A percentile compares a stretch with the other conserved stretches of the same genome.
These are phyloP conservation scores for Hypoxylon sp. DNA, from an alignment of 2,329 filamentous ascomycete species.

Conservation along the genomic window DNA sequence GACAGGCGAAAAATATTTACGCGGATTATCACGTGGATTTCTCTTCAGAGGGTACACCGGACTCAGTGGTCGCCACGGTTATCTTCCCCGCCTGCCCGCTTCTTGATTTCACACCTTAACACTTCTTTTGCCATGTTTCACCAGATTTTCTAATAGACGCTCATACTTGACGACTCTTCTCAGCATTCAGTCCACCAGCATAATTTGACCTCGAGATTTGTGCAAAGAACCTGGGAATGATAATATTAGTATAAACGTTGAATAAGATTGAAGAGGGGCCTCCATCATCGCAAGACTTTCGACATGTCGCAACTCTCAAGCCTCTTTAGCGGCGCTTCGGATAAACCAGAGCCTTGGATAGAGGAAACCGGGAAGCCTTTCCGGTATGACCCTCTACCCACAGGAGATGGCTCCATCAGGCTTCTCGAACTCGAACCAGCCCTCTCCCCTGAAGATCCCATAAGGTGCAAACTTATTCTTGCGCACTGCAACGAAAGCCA, in stretches of 20 bases:
- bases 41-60: not conserved
- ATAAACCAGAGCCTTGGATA: slow-evolving; percentile 27
- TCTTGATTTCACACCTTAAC: not conserved
- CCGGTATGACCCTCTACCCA: slow-evolving; percentile 19
- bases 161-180: not conserved
- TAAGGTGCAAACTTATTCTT: slow-evolving; percentile 35
- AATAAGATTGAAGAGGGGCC: slow-evolving; percentile 2
- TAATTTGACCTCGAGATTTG: not conserved
- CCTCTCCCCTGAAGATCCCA: slow-evolving; percentile 27
- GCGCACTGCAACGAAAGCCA: not conserved
- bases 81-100: not conserved
- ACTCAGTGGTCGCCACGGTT: not conserved
- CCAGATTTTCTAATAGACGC: not conserved
- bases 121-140: not conserved
- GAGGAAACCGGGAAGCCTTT: slow-evolving; percentile 32
- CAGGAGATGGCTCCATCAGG: slow-evolving; percentile 17
- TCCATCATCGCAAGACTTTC: not conserved
- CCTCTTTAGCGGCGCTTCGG: not conserved
- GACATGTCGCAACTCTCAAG: slow-evolving; percentile 16
- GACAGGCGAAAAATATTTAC: not conserved
- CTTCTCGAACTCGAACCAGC: slow-evolving; percentile 36
- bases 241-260: not conserved
- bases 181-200: not conserved
- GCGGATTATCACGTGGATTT: not conserved
- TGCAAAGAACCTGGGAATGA: not conserved